phyloP scores from a whole-genome alignment of 1,284 basidiomycete species.

The Athelia sp. region DNA sequence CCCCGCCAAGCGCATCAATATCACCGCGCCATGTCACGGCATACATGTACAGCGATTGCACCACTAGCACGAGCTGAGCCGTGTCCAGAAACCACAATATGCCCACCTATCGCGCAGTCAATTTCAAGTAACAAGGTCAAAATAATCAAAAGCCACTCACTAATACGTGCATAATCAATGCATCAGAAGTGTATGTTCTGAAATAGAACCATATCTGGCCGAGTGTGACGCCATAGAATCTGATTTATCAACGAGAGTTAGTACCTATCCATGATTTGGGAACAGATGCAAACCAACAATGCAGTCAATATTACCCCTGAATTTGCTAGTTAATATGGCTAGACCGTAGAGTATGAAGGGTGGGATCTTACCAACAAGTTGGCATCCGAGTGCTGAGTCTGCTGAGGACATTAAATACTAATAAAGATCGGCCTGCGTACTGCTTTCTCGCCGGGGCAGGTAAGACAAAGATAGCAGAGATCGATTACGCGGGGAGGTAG shows the following conservation, averaged over 20 bases:
- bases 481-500: no score
- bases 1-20: slow-evolving; percentile 14
- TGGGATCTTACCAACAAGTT: no score
- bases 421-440: no score
- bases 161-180: background rate
- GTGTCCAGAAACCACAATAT: slow-evolving; percentile 21
- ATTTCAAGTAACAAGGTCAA: slow-evolving; percentile 8
- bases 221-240: slow-evolving; percentile 24
- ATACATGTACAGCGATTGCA: slow-evolving; percentile 25
- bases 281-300: background rate
- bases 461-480: no score
- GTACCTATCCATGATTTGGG: background rate
- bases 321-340: background rate
- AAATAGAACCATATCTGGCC: slow-evolving; percentile 28
- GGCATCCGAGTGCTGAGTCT: no score
- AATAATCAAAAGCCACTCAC: slow-evolving; percentile 5
- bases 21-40: slow-evolving; percentile 24
- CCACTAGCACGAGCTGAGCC: slow-evolving; percentile 20
- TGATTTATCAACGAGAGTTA: slow-evolving; percentile 1
- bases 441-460: no score
- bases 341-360: background rate
- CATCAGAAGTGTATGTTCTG: slow-evolving; percentile 20
- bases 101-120: background rate
- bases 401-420: no score
- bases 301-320: background rate